A percentile compares a stretch with the other conserved stretches of the same genome.
Evolutionary conservation across 2,329 filamentous ascomycete species (phyloP).

Genomic region (Balansia obtecta): DNA sequence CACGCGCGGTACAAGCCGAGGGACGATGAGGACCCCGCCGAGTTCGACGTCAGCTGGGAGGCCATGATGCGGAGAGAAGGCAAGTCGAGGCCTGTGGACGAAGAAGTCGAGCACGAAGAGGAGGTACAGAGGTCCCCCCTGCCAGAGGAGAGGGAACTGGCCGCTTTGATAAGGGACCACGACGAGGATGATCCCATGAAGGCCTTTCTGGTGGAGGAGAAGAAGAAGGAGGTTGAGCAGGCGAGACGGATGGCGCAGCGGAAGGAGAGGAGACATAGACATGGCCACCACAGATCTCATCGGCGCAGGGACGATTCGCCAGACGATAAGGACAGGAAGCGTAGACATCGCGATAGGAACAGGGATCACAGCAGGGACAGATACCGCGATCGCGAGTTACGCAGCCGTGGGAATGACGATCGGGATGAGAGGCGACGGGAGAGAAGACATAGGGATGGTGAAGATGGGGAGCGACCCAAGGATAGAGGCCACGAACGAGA

Average conservation of each 20-base stretch:
- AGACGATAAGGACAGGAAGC: conserved; percentile 14
- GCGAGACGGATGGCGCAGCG: conserved; percentile 44
- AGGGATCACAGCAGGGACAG: conserved; percentile 10
- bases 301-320: conserved; percentile 22
- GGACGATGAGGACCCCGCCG: conserved; percentile 60
- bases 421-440: conserved; percentile 15
- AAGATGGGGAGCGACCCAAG: conserved; percentile 8
- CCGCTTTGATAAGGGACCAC: conserved; percentile 61
- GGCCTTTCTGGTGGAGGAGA: conserved; percentile 74
- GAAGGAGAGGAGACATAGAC: conserved; percentile 34
- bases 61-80: conserved; percentile 44
- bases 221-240: conserved; percentile 73
- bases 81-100: conserved; percentile 28
- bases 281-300: conserved; percentile 19
- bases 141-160: conserved; percentile 71
- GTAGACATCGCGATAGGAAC: conserved; percentile 10
- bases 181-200: conserved; percentile 99
- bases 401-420: not conserved
- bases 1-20: conserved; percentile 84
- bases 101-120: conserved; percentile 34
- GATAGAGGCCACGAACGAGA: conserved; percentile 6
- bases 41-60: conserved; percentile 46
- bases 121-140: conserved; percentile 49
- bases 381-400: conserved; percentile 8
- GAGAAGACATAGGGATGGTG: conserved; percentile 13